These are phyloP conservation scores for Petasospora fabianii DNA, from an alignment of 1,139 yeast species.

Conservation along the genomic window DNA sequence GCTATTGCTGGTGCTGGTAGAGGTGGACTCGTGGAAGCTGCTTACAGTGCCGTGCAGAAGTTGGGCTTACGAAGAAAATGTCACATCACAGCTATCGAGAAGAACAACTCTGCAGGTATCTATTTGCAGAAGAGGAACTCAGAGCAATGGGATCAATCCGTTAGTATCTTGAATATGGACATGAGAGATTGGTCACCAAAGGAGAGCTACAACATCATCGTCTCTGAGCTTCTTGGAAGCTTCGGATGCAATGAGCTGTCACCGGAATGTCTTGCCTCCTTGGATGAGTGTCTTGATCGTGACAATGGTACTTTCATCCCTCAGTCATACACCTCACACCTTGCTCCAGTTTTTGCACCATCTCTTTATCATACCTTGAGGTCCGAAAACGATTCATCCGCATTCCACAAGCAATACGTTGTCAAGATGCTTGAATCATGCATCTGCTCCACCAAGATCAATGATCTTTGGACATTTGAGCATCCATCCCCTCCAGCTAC, in stretches of 20 bases:
- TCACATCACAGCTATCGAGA: conserved; percentile 59
- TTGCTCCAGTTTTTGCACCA: conserved; percentile 68
- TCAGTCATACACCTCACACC: conserved; percentile 48
- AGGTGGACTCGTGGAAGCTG: conserved; percentile 68
- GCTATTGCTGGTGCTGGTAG: conserved; percentile 84
- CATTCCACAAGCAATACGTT: conserved; percentile 54
- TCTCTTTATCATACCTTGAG: conserved; percentile 36
- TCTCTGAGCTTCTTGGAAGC: conserved; percentile 84
- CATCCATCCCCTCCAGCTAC: conserved; percentile 37
- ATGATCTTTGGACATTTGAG: conserved; percentile 50
- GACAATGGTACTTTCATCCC: conserved; percentile 53
- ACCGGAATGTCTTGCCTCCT: conserved; percentile 63
- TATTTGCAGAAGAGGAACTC: conserved; percentile 41
- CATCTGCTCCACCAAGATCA: conserved; percentile 37
- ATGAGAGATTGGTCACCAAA: conserved; percentile 46
- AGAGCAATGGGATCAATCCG: conserved; percentile 42
- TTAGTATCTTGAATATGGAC: conserved; percentile 53
- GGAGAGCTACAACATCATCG: conserved; percentile 48
- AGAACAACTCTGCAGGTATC: conserved; percentile 59
- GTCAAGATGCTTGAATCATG: conserved; percentile 53
- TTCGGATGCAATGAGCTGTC: conserved; percentile 88
- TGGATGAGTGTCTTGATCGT: conserved; percentile 29
- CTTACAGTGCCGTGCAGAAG: conserved; percentile 40
- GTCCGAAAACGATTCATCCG: conserved; percentile 22
- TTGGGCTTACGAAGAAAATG: conserved; percentile 30